Evolutionary conservation across 2,329 filamentous ascomycete species (phyloP).

Genomic region (Scolecobasidium constrictum): DNA sequence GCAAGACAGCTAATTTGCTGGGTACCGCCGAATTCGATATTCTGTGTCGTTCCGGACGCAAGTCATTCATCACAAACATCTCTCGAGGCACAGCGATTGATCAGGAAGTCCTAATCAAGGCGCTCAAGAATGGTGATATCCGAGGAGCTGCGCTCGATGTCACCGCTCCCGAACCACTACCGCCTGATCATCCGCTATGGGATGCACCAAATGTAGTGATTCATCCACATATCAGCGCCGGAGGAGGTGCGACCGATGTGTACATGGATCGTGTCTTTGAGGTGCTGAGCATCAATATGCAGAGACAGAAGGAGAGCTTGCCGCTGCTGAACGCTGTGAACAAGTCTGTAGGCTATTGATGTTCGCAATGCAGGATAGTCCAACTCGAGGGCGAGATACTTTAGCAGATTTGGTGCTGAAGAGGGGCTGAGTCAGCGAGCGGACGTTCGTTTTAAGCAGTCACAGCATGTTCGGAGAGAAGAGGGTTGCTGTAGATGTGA

Average conservation of each 20-base stretch:
- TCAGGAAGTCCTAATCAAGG: conserved; percentile 50
- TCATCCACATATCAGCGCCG: conserved; percentile 51
- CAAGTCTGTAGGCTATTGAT: conserved; percentile 49
- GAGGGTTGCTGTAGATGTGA: too few species aligned
- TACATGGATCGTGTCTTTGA: conserved; percentile 48
- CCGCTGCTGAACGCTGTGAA: conserved; percentile 51
- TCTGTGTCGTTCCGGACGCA: conserved; percentile 33
- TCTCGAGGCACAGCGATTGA: conserved; percentile 54
- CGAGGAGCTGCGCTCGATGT: conserved; percentile 66
- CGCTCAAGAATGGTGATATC: conserved; percentile 45
- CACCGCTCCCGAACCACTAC: conserved; percentile 68
- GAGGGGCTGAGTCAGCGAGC: too few species aligned
- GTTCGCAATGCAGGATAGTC: too few species aligned
- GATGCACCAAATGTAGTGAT: conserved; percentile 57
- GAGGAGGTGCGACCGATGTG: conserved; percentile 38
- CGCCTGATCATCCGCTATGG: conserved; percentile 59
- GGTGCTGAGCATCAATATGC: conserved; percentile 48
- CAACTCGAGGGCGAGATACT: too few species aligned
- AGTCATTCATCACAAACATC: conserved; percentile 60
- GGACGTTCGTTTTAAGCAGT: too few species aligned
- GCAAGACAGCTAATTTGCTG: conserved; percentile 42
- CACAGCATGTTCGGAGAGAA: too few species aligned
- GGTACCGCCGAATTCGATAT: conserved; percentile 42
- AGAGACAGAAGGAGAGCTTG: conserved; percentile 39
- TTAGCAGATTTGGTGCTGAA: too few species aligned